Evolutionary conservation across 108 stramenopile genomes (phyloP), one percentile per base, ranked within the genome.

Genomic region (Pseudonitzschia multistriata): DNA sequence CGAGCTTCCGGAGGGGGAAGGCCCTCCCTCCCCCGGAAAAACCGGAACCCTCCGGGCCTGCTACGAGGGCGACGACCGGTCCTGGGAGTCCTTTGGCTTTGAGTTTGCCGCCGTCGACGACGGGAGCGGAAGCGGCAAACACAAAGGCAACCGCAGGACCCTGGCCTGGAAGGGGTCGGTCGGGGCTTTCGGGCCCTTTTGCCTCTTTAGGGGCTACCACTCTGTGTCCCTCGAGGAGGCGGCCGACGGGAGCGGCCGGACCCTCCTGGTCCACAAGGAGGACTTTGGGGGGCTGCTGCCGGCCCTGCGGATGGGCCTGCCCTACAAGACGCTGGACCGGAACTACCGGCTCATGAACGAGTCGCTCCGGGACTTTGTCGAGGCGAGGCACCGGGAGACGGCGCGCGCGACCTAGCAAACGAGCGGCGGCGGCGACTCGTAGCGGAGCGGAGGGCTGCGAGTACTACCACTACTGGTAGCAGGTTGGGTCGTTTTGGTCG

Each of bases 301-400:
- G 6, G 6, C 14, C 5, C 11, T 70, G 31, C 28, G 59, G 14
- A 37, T 70, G 28, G 69, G 57, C 7, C 34, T 70, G 59, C 69
- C 69, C 25, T 70, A 61, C 33, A 1, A 0, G 5, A 70, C 57
- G 6, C 45, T 70, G 37, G 27, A 70, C 36, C 45, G 61, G 24
- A 70, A 70, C n/a, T 62, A 70, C 34, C 42, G 7, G 5, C 57
- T 70, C 13, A 70, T 70, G 69, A 70, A 70, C 55, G 69, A 70
- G 33, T 15, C 33, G 14, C 55, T 70, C 10, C 27, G 61, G 0
- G n/a, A 39, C 0, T 28, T 30, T n/a, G 69, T 70, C 22, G 69
- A 70, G 59, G 15, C n/a, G n/a, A n/a, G n/a, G n/a, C n/a, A n/a
- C n/a, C n/a, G n/a, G n/a, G n/a, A n/a, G n/a, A n/a, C n/a, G n/a